phyloP scores from a whole-genome alignment of 23 red algal species.

The Chondrus crispus region DNA sequence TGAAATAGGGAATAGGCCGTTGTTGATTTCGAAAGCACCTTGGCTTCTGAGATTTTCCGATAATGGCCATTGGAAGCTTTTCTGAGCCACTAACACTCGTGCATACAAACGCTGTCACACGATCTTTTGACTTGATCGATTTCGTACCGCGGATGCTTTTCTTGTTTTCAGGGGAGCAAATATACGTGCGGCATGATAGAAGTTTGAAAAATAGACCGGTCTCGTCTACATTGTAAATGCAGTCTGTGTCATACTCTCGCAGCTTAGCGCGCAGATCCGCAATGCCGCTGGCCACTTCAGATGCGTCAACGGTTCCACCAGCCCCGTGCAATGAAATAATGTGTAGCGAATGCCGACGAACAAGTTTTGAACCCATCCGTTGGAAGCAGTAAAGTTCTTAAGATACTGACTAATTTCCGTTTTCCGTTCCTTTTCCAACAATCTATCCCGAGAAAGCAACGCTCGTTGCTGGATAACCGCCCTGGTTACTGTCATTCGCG shows the following conservation, averaged over 20 bases:
- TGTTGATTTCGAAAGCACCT: not conserved
- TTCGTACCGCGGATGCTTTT: not conserved
- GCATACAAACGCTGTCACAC: not conserved
- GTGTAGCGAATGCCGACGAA: not conserved
- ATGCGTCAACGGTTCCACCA: not conserved
- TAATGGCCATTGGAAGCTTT: not conserved
- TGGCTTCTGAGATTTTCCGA: not conserved
- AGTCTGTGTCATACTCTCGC: slow-evolving; percentile 14
- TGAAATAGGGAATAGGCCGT: not conserved
- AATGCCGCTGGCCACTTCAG: slow-evolving; percentile 1
- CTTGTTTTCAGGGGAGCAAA: not conserved
- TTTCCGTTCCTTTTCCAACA: not conserved
- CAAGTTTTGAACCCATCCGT: slow-evolving; percentile 27
- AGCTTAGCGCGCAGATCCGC: not conserved
- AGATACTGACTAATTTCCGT: not conserved
- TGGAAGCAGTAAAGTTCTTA: not conserved
- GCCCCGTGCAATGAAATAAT: not conserved
- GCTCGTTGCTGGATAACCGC: not conserved
- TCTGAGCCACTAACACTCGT: not conserved
- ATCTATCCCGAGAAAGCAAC: not conserved
- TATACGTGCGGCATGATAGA: not conserved
- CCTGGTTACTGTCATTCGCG: not conserved
- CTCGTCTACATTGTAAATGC: slow-evolving; percentile 43
- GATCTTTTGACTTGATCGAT: not conserved
- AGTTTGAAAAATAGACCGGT: slow-evolving; percentile 41